phyloP scores from a whole-genome alignment of 352 stramenopile species.

The Pythium oligandrum region DNA sequence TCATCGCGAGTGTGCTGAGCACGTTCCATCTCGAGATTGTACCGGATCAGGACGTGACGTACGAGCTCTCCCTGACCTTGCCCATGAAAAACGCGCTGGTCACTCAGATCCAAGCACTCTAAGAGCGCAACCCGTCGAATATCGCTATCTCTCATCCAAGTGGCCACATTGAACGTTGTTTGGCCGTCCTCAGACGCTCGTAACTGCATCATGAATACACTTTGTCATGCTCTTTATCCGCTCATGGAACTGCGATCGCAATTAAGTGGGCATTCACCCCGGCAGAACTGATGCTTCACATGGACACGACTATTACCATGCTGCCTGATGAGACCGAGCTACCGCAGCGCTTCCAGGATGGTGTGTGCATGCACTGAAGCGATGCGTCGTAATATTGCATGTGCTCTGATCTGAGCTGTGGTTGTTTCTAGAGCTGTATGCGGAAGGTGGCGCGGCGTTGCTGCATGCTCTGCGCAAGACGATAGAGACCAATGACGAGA shows the following conservation, averaged over 20 bases:
- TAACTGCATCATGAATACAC: too few species aligned
- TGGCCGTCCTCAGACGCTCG: too few species aligned
- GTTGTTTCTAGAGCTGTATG: conserved; percentile 27
- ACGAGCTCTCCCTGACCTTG: conserved; percentile 20
- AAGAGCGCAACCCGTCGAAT: background rate
- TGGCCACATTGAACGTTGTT: too few species aligned
- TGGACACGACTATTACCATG: too few species aligned
- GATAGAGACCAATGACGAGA: background rate
- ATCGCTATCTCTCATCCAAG: too few species aligned
- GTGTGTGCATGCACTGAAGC: background rate
- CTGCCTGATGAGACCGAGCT: background rate
- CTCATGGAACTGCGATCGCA: too few species aligned
- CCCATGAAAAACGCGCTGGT: conserved; percentile 12
- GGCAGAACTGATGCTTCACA: too few species aligned
- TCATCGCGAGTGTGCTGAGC: conserved; percentile 28
- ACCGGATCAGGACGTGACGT: conserved; percentile 14
- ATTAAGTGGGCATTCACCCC: too few species aligned
- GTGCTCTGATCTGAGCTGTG: background rate
- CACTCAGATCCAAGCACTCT: conserved; percentile 6
- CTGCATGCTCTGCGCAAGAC: conserved; percentile 35
- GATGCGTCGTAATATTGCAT: background rate
- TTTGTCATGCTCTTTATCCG: too few species aligned
- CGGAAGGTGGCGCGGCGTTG: conserved; percentile 37
- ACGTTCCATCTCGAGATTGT: conserved; percentile 28
- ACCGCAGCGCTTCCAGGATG: conserved; percentile 1